Evolutionary conservation across 2,329 filamentous ascomycete species (phyloP), one percentile per base, ranked within the genome.

Genomic region (Fusarium pseudocircinatum): DNA sequence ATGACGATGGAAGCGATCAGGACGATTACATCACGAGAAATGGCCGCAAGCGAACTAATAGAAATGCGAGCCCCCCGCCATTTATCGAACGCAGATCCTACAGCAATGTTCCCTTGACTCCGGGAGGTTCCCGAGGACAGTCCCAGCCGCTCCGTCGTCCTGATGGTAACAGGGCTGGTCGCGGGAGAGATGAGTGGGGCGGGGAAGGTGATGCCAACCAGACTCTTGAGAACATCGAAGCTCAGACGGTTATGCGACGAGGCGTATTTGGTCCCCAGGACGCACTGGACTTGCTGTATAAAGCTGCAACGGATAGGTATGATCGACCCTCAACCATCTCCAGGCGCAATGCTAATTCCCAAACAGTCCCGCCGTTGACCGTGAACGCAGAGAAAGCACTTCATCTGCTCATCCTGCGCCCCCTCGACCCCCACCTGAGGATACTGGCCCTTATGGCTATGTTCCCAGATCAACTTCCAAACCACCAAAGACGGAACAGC

Each of bases 181-280:
- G 63, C 59, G 73, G 53, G 73, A 74, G 74, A 42, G 75, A 78
- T 66, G 83, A 85, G 42, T 83, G 85, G 66, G 79, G 82, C 43
- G 73, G 76, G 24, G 84, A 83, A 18, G 88, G 88, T 42, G 90
- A 91, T 73, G 86, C 86, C 34, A 90, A 91, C 74, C 87, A 87
- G 65, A 89, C 89, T 56, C 80, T 92, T 28, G 89, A 92, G 79
- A 92, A 92, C 77, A 82, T 90, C 11, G 90, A 92, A 81, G 90
- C 90, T 28, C 88, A 89, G 78, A 85, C 86, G 14, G 89, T 92
- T 65, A 91, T 92, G 90, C 84, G 90, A 37, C 86, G 84, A 62
- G 93, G 94, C 75, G 91, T 98, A 49, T 97, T 95, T 81, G 95
- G 95, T 40, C 95, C 94, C 7, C 95, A 97, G 79, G 96, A 98